These are phyloP conservation scores for Testicularia cyperi DNA, from an alignment of 1,284 basidiomycete genomes.

Conservation along the genomic window DNA sequence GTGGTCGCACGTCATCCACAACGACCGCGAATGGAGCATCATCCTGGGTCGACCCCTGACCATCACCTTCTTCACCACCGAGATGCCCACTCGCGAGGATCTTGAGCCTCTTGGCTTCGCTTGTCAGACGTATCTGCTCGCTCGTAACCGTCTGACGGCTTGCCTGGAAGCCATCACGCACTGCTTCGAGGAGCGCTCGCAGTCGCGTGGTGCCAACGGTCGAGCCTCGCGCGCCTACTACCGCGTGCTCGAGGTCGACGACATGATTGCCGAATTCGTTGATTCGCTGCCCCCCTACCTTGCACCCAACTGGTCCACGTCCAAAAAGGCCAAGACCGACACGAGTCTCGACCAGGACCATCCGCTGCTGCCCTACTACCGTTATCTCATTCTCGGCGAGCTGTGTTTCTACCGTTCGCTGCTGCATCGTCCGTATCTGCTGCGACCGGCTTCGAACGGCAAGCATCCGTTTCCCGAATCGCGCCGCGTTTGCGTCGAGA, in stretches of 20 bases:
- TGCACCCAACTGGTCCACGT: constrained; percentile 23
- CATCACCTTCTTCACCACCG: constrained; percentile 33
- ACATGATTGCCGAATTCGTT: constrained; percentile 36
- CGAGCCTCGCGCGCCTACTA: constrained; percentile 31
- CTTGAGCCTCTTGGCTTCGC: constrained; percentile 35
- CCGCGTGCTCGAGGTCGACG: constrained; percentile 35
- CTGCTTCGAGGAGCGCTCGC: constrained; percentile 34
- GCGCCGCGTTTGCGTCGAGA: constrained; percentile 29
- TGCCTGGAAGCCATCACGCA: constrained; percentile 37
- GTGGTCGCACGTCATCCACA: constrained; percentile 43
- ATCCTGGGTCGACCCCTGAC: constrained; percentile 35
- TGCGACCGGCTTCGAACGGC: constrained; percentile 24
- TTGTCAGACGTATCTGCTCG: constrained; percentile 31
- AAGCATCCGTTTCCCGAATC: constrained; percentile 38
- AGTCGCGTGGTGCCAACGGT: constrained; percentile 12
- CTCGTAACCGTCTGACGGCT: constrained; percentile 26
- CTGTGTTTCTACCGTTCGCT: constrained; percentile 40
- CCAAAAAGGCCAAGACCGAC: constrained; percentile 26
- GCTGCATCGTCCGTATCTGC: constrained; percentile 31
- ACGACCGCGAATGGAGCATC: constrained; percentile 41
- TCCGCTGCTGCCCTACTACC: constrained; percentile 34
- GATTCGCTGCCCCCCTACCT: constrained; percentile 35
- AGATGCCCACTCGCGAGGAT: constrained; percentile 36
- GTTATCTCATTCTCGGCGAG: constrained; percentile 32
- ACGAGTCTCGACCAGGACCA: constrained; percentile 35